Evolutionary conservation across 2,329 filamentous ascomycete species (phyloP).

Genomic region (Immersiporthe knoxdaviesiana): DNA sequence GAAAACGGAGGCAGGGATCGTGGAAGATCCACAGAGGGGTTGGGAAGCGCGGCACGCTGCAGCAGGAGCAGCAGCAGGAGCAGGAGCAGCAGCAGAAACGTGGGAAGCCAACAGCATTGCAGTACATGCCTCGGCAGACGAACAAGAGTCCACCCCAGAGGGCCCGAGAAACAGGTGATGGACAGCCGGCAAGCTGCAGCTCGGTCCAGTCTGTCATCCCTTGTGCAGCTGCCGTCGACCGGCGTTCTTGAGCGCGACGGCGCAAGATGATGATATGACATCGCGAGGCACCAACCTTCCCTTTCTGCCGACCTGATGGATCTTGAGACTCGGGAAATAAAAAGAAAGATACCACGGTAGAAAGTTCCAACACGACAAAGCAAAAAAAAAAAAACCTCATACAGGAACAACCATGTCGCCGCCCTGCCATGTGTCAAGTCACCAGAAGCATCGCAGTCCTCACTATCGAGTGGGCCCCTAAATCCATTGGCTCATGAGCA

Average conservation of each 20-base stretch:
- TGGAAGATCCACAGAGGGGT: constrained; percentile 25
- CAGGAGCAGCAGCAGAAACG: background rate
- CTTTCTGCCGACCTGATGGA: background rate
- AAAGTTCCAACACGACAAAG: background rate
- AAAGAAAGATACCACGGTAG: background rate
- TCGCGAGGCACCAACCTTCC: background rate
- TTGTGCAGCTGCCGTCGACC: background rate
- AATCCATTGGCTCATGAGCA: constrained; percentile 23
- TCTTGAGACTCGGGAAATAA: background rate
- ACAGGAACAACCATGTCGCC: constrained; percentile 7
- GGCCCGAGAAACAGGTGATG: background rate
- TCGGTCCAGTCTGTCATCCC: background rate
- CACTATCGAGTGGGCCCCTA: constrained; percentile 10
- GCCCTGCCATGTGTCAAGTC: constrained; percentile 18
- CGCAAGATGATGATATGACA: background rate
- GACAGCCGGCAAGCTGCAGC: background rate
- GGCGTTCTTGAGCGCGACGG: background rate
- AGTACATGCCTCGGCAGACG: background rate
- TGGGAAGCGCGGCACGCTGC: background rate
- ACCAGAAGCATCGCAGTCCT: constrained; percentile 7
- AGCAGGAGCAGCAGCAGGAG: background rate
- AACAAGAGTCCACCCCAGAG: background rate
- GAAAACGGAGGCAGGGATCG: constrained; percentile 19
- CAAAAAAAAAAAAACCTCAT: background rate
- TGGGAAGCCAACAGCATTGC: background rate